phyloP scores from a whole-genome alignment of 164 flowering plant species.

The Magnolia changhungtana region DNA sequence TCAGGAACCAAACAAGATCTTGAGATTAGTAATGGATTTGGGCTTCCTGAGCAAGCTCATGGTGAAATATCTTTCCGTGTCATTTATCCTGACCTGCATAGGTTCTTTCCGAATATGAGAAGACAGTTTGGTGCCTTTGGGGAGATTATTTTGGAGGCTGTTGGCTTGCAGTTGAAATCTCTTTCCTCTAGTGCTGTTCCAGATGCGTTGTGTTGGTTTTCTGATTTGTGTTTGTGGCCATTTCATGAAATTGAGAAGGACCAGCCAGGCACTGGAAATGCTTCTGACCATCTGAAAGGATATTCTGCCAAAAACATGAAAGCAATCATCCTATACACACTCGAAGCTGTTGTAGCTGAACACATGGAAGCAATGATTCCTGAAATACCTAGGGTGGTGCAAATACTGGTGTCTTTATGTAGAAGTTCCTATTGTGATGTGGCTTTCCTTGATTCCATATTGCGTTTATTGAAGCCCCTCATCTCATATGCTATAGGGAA shows the following conservation, averaged over 20 bases:
- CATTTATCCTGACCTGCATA: constrained; percentile 63
- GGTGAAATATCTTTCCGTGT: constrained; percentile 45
- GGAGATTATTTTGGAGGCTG: constrained; percentile 74
- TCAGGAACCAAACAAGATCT: constrained; percentile 14
- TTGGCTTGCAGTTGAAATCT: constrained; percentile 70
- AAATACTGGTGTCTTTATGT: constrained; percentile 59
- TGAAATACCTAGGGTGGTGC: constrained; percentile 76
- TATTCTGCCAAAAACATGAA: constrained; percentile 77
- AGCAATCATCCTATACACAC: constrained; percentile 60
- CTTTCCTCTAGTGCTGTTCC: constrained; percentile 55
- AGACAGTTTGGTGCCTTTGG: constrained; percentile 70
- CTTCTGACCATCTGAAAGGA: constrained; percentile 51
- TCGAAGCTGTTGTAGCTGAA: constrained; percentile 74
- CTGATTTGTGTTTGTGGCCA: constrained; percentile 76
- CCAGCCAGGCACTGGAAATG: constrained; percentile 13
- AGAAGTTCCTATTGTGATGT: constrained; percentile 72
- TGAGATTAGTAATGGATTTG: constrained; percentile 16
- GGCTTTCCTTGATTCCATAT: constrained; percentile 60
- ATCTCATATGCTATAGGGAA: constrained; percentile 69
- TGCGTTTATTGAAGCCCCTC: constrained; percentile 64
- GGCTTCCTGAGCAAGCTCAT: constrained; percentile 21
- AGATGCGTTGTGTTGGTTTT: constrained; percentile 85
- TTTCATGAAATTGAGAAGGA: constrained; percentile 34
- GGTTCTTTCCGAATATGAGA: constrained; percentile 72
- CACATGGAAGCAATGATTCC: constrained; percentile 94